Evolutionary conservation across 805 yeast genomes (phyloP), one percentile per base, ranked within the genome.

Genomic region (Hemisphaericaspora nanyangensis): DNA sequence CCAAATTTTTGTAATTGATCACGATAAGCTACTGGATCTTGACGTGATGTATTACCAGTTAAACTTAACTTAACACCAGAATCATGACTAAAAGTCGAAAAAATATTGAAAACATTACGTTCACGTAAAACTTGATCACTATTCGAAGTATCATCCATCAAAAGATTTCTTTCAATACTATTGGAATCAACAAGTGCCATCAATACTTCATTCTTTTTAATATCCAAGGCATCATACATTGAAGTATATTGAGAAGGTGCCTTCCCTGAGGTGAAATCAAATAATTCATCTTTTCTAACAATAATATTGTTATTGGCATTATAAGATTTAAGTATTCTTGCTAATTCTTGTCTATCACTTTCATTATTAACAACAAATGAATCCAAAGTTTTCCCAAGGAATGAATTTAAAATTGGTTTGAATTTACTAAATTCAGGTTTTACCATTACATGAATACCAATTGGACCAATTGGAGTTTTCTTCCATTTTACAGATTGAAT

Each of bases 381-480:
- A 29, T 71, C 77, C 7, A 85, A 56, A 0, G 76, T 58, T 7
- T 63, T 59, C 2, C 70, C 70, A 22, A 88, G 55, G 1, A 68
- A 53, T 0, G 76, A 58, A 49, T 86, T 95, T 6, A 90, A 54
- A 4, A 83, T 58, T 17, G 72, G 73, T 5, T 72, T 61, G 88
- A 88, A 90, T 20, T 64, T 55, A 16, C 68, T 60, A 49, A 60
- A 76, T 7, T 72, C 79, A 1, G 62, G 55, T 50, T 78, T 83
- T 11, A 91, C 64, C 4, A 74, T 66, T 2, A 88, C 66, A 43
- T 63, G 62, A 3, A 68, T 47, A 1, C 96, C 96, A 2, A 91
- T 46, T 0, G 99, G 99, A 0, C 98, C 98, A 13, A 82, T 58
- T 0, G 95, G 95, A 26, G 52, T 52, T 6, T 11, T 33, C 2